phyloP scores from a whole-genome alignment of 1,284 basidiomycete genomes.

The Cutaneotrichosporon mucoides region DNA sequence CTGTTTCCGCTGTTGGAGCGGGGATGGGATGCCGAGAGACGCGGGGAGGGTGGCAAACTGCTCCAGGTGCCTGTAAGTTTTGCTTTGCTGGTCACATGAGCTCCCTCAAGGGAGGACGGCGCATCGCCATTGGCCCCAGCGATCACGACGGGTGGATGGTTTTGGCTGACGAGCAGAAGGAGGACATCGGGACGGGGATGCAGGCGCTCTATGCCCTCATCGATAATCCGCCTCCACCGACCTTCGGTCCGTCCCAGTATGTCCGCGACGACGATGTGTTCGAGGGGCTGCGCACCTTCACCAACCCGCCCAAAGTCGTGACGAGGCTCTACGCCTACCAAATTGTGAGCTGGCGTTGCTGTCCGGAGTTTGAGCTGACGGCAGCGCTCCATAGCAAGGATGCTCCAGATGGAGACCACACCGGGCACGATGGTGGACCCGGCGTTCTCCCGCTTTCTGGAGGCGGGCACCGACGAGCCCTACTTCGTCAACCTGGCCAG shows the following conservation, averaged over 20 bases:
- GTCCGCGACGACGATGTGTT: constrained; percentile 27
- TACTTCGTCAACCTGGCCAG: constrained; percentile 32
- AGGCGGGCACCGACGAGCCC: constrained; percentile 21
- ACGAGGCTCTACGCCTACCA: constrained; percentile 40
- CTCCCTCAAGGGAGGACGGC: no score
- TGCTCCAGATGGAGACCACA: constrained; percentile 40
- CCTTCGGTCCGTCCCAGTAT: constrained; percentile 11
- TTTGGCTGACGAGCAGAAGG: constrained; percentile 6
- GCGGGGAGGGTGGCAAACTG: not conserved
- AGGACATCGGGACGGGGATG: constrained; percentile 19
- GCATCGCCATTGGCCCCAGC: no score
- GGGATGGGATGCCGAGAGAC: not conserved
- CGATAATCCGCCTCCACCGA: constrained; percentile 27
- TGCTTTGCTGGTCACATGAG: no score
- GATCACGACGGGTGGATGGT: no score
- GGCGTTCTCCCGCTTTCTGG: constrained; percentile 24
- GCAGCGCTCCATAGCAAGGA: constrained; percentile 35
- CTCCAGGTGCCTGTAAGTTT: not conserved
- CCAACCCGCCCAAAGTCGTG: constrained; percentile 31
- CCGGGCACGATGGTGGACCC: constrained; percentile 35
- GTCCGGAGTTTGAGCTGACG: constrained; percentile 9
- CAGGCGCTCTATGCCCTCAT: constrained; percentile 32
- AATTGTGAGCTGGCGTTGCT: constrained; percentile 25
- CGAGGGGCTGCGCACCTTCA: constrained; percentile 19
- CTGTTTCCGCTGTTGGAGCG: not conserved